Evolutionary conservation across 2,329 filamentous ascomycete genomes (phyloP), one percentile per base, ranked within the genome.

Genomic region (Aspergillus vadensis): DNA sequence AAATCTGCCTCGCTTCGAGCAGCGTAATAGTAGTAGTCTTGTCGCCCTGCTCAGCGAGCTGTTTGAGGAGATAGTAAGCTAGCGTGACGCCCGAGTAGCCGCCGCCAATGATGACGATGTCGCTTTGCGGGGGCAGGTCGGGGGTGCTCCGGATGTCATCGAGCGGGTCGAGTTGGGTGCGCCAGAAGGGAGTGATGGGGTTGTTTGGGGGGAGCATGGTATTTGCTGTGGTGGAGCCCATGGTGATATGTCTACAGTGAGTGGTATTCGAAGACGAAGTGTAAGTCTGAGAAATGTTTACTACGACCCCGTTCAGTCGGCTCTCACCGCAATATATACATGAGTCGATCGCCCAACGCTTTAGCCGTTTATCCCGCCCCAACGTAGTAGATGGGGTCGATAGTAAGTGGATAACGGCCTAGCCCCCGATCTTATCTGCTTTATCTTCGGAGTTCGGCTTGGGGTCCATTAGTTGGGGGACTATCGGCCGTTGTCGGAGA

Each of bases 81-180:
- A 78, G 75, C 1, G 76, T 74, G 0, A 77, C 75, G 2, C 82
- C 82, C 4, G 81, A 73, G 57, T 78, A 81, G 0, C 82, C 82
- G 14, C 79, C 77, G 0, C 81, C 82, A 8, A 83, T 75, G 39
- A 84, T 77, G 15, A 78, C 73, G 54, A 84, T 76, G 49, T 83
- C 80, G 30, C 72, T 75, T 30, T 76, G 60, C 0, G 64, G 48
- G 0, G 81, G 81, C 0, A 83, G 66, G 30, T 61, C 47, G 12
- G 64, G 57, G 14, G 67, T 69, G n/a, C 59, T 65, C 52, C 63
- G 67, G 30, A 65, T 53, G 14, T 64, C 53, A 39, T 69, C 65
- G 9, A 67, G 59, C 27, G 57, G 39, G 49, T 69, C 59, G 30
- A 57, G 60, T 25, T 66, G 59, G 14, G 61, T 66, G 44, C 65